Evolutionary conservation across 345 rosid genomes (phyloP), one percentile per base, ranked within the genome.

Genomic region (Brassica napus): DNA sequence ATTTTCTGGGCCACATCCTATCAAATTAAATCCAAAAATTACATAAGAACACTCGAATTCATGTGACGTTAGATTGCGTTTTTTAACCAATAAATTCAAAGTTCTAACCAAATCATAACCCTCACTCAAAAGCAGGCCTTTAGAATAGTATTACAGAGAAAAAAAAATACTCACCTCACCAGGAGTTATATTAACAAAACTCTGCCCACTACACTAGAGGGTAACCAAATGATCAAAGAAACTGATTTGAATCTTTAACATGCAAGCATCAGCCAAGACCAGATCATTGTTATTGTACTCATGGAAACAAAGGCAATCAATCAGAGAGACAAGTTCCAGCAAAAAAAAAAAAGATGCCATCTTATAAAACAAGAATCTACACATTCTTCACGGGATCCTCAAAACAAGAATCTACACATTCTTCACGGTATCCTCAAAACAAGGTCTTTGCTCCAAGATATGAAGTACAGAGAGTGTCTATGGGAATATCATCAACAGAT

Each of bases 1-100:
- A 92, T 80, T 82, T 86, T 92, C 85, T 91, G 95, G 57, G 83
- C 82, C 72, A 92, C 95, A 80, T 94, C 97, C 97, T 92, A 80
- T 82, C 68, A 64, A 79, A 75, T 59, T 24, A 30, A 37, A 83
- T 77, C 75, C 73, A 66, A 42, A 86, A 71, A 79, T 2, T 32
- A 73, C 63, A 47, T 60, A 61, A 73, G 44, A 67, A 37, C 59
- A 58, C 6, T 35, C 12, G 9, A 31, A 21, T 47, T 44, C 14
- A 69, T 30, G 35, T 37, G 31, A 28, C 31, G 31, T 28, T 28
- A 28, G 54, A 76, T 30, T 34, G 37, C 37, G 37, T 34, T 31
- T 60, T 0, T 28, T 2, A 28, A 28, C 31, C 31, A 28, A 28
- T 28, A 28, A 28, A 28, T 28, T 28, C 31, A 28, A 4, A 28